Base-by-base conservation (phyloP, 768 basidiomycete species). In the Mycena polygramma region DNA sequence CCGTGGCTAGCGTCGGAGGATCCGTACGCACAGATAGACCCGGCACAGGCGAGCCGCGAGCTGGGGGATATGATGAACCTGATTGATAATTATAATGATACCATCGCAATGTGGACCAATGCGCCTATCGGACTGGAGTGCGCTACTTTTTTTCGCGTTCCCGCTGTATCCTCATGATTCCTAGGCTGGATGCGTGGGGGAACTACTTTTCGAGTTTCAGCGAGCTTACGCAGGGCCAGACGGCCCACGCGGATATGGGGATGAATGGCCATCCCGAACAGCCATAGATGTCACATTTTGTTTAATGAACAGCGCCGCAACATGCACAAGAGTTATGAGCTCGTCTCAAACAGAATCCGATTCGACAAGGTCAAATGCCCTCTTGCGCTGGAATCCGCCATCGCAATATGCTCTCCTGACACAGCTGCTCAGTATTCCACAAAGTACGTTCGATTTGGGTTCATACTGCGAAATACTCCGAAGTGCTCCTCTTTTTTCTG, bases 31-130 rank as follows among this genome's bases (percentile, higher is more conserved):
- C 20, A 55, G 3, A 55, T 36, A 4, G 54, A 55, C 35, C 54
- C 54, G 11, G 22, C 54, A 11, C 54, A 55, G n/a, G 54, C 58
- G 49, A 69, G 59, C 30, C 39, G 53, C 15, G 58, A 55, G 30
- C 30, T 63, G 35, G 61, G 45, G 13, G 41, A 48, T 14, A 57
- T 62, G 67, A 69, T 69, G 60, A 54, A 54, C 30, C 20, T 61
- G 37, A 57, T 69, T 30, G 67, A 63, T 45, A 45, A 46, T 17
- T 60, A 62, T 45, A 45, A 46, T 17, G 67, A 62, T 45, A 62
- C 60, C 41, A 10, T 39, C 10, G 36, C 36, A 36, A 22, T 55
- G 54, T 55, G 54, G 54, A 55, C 54, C 10, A 55, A 55, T 55
- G 54, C 26, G 14, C 54, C 54, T 39, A 37, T 13, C 20, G 20